These are phyloP conservation scores for Colletotrichum nymphaeae DNA, from an alignment of 2,329 filamentous ascomycete species.

Conservation along the genomic window DNA sequence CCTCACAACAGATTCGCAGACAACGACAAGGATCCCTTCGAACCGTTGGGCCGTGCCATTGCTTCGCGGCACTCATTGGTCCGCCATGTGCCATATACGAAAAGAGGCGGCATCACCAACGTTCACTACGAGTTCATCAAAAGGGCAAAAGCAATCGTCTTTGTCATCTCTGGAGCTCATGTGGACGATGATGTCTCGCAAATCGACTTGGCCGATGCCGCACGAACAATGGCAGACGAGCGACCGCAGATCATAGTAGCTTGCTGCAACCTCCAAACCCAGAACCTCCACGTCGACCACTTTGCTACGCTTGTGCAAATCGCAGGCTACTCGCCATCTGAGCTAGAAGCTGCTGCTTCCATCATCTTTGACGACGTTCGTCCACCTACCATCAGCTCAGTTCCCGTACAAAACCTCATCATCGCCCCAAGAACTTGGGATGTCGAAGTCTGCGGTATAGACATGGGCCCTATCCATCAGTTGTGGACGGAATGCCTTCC, in stretches of 20 bases:
- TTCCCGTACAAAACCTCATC: slow-evolving; percentile 27
- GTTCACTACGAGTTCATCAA: slow-evolving; percentile 73
- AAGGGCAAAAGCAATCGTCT: slow-evolving; percentile 68
- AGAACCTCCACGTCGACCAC: slow-evolving; percentile 50
- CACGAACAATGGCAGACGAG: slow-evolving; percentile 56
- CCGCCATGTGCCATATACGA: slow-evolving; percentile 78
- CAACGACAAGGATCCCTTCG: slow-evolving; percentile 74
- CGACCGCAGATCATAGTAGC: slow-evolving; percentile 64
- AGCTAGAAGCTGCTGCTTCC: slow-evolving; percentile 62
- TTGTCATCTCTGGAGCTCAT: slow-evolving; percentile 66
- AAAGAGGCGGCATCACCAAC: slow-evolving; percentile 70
- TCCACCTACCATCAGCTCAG: background rate
- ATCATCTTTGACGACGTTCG: slow-evolving; percentile 59
- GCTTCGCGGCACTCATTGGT: slow-evolving; percentile 69
- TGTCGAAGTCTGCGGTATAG: slow-evolving; percentile 53
- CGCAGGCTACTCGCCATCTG: slow-evolving; percentile 57
- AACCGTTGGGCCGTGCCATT: slow-evolving; percentile 74
- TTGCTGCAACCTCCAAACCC: slow-evolving; percentile 57
- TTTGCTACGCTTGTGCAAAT: slow-evolving; percentile 66
- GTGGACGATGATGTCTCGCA: slow-evolving; percentile 62
- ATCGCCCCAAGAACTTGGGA: slow-evolving; percentile 49
- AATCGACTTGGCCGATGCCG: slow-evolving; percentile 60
- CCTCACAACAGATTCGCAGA: slow-evolving; percentile 54
- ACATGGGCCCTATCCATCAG: slow-evolving; percentile 53
- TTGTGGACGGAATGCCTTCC: slow-evolving; percentile 61